phyloP scores from a whole-genome alignment of 2,329 filamentous ascomycete genomes.

The Aspergillus uvarum region DNA sequence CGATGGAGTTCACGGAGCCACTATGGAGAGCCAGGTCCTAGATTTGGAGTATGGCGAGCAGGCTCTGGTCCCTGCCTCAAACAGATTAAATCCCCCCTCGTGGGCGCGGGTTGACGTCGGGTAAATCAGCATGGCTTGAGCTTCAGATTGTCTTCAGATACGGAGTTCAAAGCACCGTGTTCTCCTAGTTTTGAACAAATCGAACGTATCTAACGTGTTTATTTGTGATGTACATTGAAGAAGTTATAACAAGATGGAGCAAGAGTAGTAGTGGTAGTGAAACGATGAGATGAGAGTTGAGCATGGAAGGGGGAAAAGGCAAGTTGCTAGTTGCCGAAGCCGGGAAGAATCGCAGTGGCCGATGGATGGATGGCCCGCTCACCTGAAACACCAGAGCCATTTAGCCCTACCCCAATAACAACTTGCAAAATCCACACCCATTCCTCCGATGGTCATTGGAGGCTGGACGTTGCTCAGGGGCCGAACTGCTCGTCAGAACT shows the following conservation, averaged over 20 bases:
- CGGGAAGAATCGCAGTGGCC: not conserved
- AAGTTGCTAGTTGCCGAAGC: not conserved
- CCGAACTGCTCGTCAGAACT: not conserved
- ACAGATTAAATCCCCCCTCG: not conserved
- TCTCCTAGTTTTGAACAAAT: too few species aligned
- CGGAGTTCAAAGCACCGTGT: too few species aligned
- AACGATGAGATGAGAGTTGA: not conserved
- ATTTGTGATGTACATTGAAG: too few species aligned
- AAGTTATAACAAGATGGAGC: too few species aligned
- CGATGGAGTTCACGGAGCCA: not conserved
- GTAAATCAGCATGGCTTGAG: not conserved
- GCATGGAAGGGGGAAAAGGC: not conserved
- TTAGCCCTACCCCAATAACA: not conserved
- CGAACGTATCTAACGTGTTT: too few species aligned
- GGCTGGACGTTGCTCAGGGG: not conserved
- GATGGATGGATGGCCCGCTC: not conserved
- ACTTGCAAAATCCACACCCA: not conserved
- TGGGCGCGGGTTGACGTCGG: not conserved
- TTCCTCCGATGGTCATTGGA: not conserved
- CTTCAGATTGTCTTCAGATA: not conserved
- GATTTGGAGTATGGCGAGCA: not conserved
- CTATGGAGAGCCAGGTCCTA: not conserved
- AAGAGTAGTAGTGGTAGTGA: not conserved
- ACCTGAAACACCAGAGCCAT: not conserved
- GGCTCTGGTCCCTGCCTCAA: not conserved